Conservation (phyloP, 208 protist genomes). For the Paratrypanosoma confusum region DNA sequence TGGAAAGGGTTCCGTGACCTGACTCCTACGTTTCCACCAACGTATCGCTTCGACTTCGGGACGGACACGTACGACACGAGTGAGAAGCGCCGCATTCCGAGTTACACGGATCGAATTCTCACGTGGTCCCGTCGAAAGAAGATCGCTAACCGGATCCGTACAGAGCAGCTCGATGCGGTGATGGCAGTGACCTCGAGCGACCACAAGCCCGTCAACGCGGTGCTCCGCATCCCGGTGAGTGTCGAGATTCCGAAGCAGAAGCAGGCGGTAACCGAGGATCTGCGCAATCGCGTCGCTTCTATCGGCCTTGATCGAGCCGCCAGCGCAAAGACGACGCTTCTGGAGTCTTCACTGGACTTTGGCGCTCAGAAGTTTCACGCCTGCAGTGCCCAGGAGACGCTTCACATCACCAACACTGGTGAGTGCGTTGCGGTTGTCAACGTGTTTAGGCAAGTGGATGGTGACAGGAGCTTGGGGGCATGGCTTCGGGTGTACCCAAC, state of each 20-base stretch:
- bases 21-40: conserved; percentile 70
- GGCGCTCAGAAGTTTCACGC: conserved; percentile 43
- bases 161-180: conserved; percentile 32
- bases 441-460: conserved; percentile 37
- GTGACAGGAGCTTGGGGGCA: conserved; percentile 21
- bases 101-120: conserved; percentile 84
- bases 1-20: conserved; percentile 66
- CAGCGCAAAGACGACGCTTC: conserved; percentile 32
- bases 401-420: conserved; percentile 57
- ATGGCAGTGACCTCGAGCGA: conserved; percentile 58
- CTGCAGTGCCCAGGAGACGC: conserved; percentile 16
- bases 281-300: conserved; percentile 26
- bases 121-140: conserved; percentile 38
- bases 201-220: conserved; percentile 75
- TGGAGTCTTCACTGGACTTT: conserved; percentile 38
- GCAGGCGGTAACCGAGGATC: conserved; percentile 28
- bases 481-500: conserved; percentile 67
- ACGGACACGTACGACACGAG: conserved; percentile 86
- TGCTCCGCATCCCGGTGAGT: conserved; percentile 43
- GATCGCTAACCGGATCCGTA: conserved; percentile 21
- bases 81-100: conserved; percentile 83
- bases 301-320: conserved; percentile 33
- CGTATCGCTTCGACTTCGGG: conserved; percentile 86
- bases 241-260: conserved; percentile 46
- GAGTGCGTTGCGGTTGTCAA: conserved; percentile 55